Evolutionary conservation across 441 rosid genomes (phyloP), one percentile per base, ranked within the genome.

Genomic region (Eruca vesicaria): DNA sequence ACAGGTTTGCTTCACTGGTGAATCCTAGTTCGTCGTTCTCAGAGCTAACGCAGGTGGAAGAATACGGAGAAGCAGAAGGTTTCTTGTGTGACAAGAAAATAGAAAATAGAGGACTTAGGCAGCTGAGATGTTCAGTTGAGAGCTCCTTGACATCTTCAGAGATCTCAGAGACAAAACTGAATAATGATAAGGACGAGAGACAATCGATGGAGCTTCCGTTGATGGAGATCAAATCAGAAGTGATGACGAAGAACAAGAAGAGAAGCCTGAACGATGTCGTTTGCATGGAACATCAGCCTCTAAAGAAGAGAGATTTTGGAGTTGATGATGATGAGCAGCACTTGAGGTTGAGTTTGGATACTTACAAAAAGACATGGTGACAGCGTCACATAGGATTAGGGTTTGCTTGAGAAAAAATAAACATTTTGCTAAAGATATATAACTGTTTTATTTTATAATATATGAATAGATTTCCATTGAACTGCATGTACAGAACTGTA

Each of bases 121-220:
- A 83, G 69, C 69, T 85, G 9, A 78, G 87, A 36, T 80, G 87
- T 70, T 96, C 99, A 16, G 82, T 80, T 65, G 99, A 91, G 61
- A 96, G 98, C 83, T 93, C 97, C 38, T 76, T 93, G 81, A 90
- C 97, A 70, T 91, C 94, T 35, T 88, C 98, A 0, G 97, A 91
- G 63, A 89, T 86, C 80, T 89, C 90, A 1, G 94, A 88, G 38
- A 71, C 79, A 23, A 84, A 89, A 26, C 76, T 82, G 57, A 82
- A 85, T 29, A 65, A 63, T 53, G 73, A 73, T 31, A 76, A 50
- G 9, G 56, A 63, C 8, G 58, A 70, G 15, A 69, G 59, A 18
- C 77, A 68, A 63, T 61, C 78, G 6, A 29, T 85, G 64, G 97
- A 87, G 79, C 92, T 92, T 71, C 78, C 87, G 53, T 82, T 92